Percentiles rank a stretch among this genome's conserved stretches.
These are phyloP conservation scores for Pilobolus umbonatus DNA, from an alignment of 192 early-diverging fungal genomes.

Conservation along the genomic window DNA sequence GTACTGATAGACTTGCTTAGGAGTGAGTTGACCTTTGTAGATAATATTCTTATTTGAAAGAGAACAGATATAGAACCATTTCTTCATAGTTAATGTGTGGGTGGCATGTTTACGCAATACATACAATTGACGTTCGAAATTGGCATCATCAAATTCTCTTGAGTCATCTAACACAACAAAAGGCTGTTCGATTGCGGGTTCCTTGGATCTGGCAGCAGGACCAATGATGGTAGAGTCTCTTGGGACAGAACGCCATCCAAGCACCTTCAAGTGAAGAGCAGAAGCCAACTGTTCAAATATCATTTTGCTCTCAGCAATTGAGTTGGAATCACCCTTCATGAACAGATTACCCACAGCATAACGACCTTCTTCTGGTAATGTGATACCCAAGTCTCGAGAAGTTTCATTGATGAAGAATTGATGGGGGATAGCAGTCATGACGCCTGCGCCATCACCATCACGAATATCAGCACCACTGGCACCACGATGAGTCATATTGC, in stretches of 20 bases:
- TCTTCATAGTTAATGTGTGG: constrained; percentile 76
- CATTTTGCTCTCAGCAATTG: constrained; percentile 64
- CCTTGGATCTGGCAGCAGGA: constrained; percentile 80
- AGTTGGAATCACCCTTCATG: constrained; percentile 65
- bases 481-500: constrained; percentile 99
- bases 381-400: constrained; percentile 51
- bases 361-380: constrained; percentile 71
- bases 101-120: constrained; percentile 87
- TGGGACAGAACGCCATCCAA: constrained; percentile 91
- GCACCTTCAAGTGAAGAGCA: constrained; percentile 66
- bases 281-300: constrained; percentile 80
- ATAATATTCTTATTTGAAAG: constrained; percentile 89
- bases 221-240: constrained; percentile 84
- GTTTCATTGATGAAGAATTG: constrained; percentile 72
- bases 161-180: constrained; percentile 65
- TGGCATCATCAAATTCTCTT: constrained; percentile 43
- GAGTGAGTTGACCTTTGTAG: constrained; percentile 97
- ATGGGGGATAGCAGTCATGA: constrained; percentile 96
- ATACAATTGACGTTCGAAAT: constrained; percentile 86
- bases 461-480: constrained; percentile 91
- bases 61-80: constrained; percentile 98
- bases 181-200: constrained; percentile 93
- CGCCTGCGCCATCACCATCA: constrained; percentile 98
- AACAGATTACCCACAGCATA: constrained; percentile 97
- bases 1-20: constrained; percentile 92